These are phyloP conservation scores for Ceraceosorus guamensis DNA, from an alignment of 1,284 basidiomycete species.

Conservation along the genomic window DNA sequence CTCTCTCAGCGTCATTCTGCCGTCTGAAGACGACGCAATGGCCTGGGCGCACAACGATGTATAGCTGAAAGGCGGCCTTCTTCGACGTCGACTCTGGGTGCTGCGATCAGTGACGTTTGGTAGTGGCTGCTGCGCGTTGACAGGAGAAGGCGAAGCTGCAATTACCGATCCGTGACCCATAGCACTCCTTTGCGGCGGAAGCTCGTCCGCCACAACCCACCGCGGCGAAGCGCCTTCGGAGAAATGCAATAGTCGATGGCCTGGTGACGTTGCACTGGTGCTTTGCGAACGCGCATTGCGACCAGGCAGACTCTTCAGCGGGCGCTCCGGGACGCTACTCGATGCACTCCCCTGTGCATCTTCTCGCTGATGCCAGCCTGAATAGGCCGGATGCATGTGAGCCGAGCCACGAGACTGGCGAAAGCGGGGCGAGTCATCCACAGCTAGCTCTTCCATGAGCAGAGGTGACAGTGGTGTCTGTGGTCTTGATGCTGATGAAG, in stretches of 20 bases:
- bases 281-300: too few relatives aligned
- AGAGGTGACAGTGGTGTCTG: slow-evolving; percentile 28
- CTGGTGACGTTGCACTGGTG: too few relatives aligned
- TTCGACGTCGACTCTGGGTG: slow-evolving; percentile 26
- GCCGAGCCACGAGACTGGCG: not conserved
- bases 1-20: slow-evolving; percentile 37
- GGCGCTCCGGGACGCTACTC: slow-evolving; percentile 5
- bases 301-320: not conserved
- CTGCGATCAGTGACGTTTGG: slow-evolving; percentile 17
- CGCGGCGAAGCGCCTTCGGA: too few relatives aligned
- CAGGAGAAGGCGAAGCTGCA: too few relatives aligned
- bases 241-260: too few relatives aligned
- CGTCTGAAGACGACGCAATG: slow-evolving; percentile 32
- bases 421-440: slow-evolving; percentile 14
- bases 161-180: too few relatives aligned
- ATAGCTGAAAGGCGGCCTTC: slow-evolving; percentile 36
- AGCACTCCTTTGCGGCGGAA: too few relatives aligned
- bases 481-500: slow-evolving; percentile 1
- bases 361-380: not conserved
- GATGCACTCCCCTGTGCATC: not conserved
- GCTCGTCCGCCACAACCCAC: too few relatives aligned
- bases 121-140: too few relatives aligned
- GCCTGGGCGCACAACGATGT: slow-evolving; percentile 41
- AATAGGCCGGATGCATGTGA: slow-evolving; percentile 1
- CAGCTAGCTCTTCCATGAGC: slow-evolving; percentile 23